These are phyloP conservation scores for Geosmithia putterillii DNA, from an alignment of 2,329 filamentous ascomycete species.

Conservation along the genomic window DNA sequence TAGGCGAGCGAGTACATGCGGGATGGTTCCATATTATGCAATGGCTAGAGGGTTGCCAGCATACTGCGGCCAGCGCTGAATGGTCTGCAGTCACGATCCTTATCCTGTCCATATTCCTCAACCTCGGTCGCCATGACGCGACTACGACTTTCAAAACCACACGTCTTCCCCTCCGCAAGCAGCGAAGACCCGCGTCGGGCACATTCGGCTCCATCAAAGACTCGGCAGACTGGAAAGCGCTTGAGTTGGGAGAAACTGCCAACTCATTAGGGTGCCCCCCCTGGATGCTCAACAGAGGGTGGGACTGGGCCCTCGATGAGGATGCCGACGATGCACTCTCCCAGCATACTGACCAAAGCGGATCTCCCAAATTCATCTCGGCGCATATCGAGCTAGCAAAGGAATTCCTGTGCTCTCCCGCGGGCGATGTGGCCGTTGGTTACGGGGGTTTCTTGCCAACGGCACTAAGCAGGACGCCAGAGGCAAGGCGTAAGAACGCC, in stretches of 20 bases:
- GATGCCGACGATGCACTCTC: constrained; percentile 21
- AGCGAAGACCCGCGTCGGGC: constrained; percentile 18
- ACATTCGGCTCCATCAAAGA: constrained; percentile 22
- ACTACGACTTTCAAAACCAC: constrained; percentile 10
- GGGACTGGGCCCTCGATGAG: constrained; percentile 60
- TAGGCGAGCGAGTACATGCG: constrained; percentile 49
- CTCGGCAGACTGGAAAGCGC: constrained; percentile 31
- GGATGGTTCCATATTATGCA: constrained; percentile 65
- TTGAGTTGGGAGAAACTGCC: constrained; percentile 32
- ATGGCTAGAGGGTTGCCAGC: constrained; percentile 46
- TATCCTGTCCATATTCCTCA: constrained; percentile 51
- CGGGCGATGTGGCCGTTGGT: constrained; percentile 43
- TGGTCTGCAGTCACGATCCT: constrained; percentile 58
- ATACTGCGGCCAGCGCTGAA: constrained; percentile 40
- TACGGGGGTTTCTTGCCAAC: constrained; percentile 54
- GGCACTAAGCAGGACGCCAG: constrained; percentile 35
- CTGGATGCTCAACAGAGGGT: constrained; percentile 51
- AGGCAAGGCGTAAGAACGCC: constrained; percentile 46
- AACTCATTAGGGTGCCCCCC: constrained; percentile 36
- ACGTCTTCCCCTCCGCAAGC: constrained; percentile 13
- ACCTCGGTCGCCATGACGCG: constrained; percentile 32
- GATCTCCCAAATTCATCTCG: constrained; percentile 28
- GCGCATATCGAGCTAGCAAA: constrained; percentile 46
- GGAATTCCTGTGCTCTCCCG: constrained; percentile 49
- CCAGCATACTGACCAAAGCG: constrained; percentile 11